Base-by-base conservation (phyloP, 2,329 filamentous ascomycete species). In the Arthrobotrys conoides region DNA sequence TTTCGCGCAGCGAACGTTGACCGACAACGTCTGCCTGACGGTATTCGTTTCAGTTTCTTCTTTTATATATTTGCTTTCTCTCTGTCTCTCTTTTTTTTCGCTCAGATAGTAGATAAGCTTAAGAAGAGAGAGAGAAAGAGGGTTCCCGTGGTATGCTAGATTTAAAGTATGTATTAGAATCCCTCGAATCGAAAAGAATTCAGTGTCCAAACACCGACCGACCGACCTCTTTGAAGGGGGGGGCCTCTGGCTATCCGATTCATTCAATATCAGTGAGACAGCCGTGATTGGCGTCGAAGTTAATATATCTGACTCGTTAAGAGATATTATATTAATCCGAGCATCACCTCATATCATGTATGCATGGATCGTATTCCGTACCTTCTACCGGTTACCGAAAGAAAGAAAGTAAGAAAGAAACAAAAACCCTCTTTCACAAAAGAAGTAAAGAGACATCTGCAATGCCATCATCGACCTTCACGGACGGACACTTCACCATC, bases 21-120 rank as follows among this genome's bases (percentile, higher is more conserved):
- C 61, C 18, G 61, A 53, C 51, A 61, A 66, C 66, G 51, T 59
- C 70, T 73, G 70, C 70, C 70, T 67, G 61, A 73, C 70, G 57
- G 46, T 33, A 51, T 55, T 41, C 12, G 70, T 73, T 73, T 73
- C 70, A 67, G 36, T 44, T 44, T 44, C 20, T 44, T 20, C 18
- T 61, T 44, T 44, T 12, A 14, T 41, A 30, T 59, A 20, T 41
- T 41, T 30, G 27, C 6, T 30, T 30, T 30, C 6, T 41, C 36
- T 38, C 36, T 2, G 4, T 38, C 36, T 38, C 36, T 9, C 36
- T 30, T 36, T 12, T 36, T 5, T 41, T 33, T 61, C 12, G 20
- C 41, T 61, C 30, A n/a, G n/a, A 44, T 61, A 44, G 57, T 44
- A 61, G 36, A 61, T 61, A 61, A 44, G 36, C 36, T 30, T 30